These are phyloP conservation scores for Aspergillus thermomutatus DNA, from an alignment of 2,329 filamentous ascomycete species.

Conservation along the genomic window DNA sequence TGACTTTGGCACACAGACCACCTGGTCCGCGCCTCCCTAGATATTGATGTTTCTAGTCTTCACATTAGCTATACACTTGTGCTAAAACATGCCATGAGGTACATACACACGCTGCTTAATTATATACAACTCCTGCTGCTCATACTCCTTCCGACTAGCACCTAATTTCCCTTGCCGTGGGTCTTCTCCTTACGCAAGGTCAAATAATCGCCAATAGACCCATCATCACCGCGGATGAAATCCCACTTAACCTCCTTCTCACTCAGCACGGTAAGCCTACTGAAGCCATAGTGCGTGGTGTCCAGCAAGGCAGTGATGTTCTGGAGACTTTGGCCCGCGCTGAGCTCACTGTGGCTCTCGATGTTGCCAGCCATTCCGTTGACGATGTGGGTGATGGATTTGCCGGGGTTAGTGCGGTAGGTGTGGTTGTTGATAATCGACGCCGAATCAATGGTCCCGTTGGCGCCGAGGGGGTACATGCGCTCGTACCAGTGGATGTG, in stretches of 20 bases:
- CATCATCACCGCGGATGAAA: conserved; percentile 45
- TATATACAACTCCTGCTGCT: neutral
- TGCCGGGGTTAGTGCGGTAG: conserved; percentile 47
- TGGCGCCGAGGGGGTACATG: conserved; percentile 35
- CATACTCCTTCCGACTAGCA: neutral
- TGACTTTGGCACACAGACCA: too few species aligned
- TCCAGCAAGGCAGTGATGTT: conserved; percentile 47
- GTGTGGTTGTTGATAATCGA: conserved; percentile 49
- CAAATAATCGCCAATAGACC: conserved; percentile 37
- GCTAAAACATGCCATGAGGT: neutral
- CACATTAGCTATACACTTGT: too few species aligned
- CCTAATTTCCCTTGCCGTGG: neutral
- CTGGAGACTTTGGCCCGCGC: conserved; percentile 29
- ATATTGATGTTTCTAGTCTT: too few species aligned
- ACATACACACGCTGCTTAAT: neutral
- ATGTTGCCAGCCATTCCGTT: conserved; percentile 56
- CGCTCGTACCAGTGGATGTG: conserved; percentile 51
- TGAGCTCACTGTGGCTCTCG: conserved; percentile 47
- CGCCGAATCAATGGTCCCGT: conserved; percentile 41
- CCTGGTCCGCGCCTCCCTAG: too few species aligned
- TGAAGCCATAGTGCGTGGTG: conserved; percentile 48
- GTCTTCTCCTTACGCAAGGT: conserved; percentile 28
- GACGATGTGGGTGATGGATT: conserved; percentile 49
- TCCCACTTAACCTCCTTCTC: conserved; percentile 43
- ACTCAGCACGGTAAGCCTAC: conserved; percentile 44